Conservation (phyloP, 2,329 filamentous ascomycete species). For the Trichoderma arundinaceum region DNA sequence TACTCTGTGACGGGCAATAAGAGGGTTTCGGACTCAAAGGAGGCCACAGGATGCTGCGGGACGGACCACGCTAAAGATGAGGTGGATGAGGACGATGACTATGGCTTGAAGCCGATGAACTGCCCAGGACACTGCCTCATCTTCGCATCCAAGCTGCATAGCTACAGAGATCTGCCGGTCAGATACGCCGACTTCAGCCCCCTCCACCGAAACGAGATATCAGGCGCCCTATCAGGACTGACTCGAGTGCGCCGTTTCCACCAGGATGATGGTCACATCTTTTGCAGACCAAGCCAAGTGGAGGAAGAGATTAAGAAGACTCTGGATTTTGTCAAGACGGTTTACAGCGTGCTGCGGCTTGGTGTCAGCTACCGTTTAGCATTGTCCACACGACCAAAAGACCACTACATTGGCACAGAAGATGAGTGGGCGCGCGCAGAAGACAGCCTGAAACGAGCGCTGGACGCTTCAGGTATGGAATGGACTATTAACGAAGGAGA, state of each 20-base stretch:
- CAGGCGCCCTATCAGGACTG: constrained; percentile 78
- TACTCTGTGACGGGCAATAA: constrained; percentile 72
- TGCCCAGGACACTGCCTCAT: constrained; percentile 88
- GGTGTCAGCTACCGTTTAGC: constrained; percentile 73
- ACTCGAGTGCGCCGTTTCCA: constrained; percentile 87
- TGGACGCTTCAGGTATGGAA: constrained; percentile 70
- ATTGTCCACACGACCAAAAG: constrained; percentile 77
- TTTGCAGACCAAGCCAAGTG: constrained; percentile 80
- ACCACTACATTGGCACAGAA: constrained; percentile 76
- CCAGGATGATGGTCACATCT: constrained; percentile 91
- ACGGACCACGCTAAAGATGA: constrained; percentile 37
- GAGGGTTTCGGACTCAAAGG: constrained; percentile 35
- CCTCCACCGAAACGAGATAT: constrained; percentile 85
- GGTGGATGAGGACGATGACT: constrained; percentile 70
- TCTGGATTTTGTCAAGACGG: constrained; percentile 73
- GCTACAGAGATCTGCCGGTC: constrained; percentile 80
- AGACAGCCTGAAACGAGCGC: constrained; percentile 47
- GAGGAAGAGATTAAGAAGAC: constrained; percentile 74
- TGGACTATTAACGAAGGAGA: constrained; percentile 82
- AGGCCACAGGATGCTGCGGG: constrained; percentile 42
- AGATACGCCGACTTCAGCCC: constrained; percentile 87
- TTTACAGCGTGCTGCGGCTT: constrained; percentile 72
- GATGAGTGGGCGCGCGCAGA: constrained; percentile 65
- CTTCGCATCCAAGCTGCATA: constrained; percentile 74
- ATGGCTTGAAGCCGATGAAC: constrained; percentile 91